Evolutionary conservation across 345 rosid species (phyloP).

Genomic region (Clausena lansium): DNA sequence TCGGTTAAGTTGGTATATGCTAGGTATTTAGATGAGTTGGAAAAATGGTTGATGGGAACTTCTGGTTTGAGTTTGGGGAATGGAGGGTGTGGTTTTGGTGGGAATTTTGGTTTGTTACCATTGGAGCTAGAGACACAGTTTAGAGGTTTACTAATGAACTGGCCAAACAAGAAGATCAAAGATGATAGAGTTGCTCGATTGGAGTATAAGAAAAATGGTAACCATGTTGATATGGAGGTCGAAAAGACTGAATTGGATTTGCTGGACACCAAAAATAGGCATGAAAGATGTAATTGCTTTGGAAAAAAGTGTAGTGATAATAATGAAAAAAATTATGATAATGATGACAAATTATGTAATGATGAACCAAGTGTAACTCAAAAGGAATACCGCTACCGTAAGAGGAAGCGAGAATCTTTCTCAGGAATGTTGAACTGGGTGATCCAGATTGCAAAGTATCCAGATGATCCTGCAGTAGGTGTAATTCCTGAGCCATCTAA

Average conservation of each 20-base stretch:
- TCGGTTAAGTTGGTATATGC: constrained; percentile 50
- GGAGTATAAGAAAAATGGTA: constrained; percentile 17
- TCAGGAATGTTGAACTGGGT: constrained; percentile 64
- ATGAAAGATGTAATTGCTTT: constrained; percentile 9
- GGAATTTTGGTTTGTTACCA: constrained; percentile 26
- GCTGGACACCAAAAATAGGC: constrained; percentile 15
- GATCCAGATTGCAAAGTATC: constrained; percentile 46
- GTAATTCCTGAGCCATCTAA: constrained; percentile 38
- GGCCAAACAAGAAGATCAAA: constrained; percentile 16
- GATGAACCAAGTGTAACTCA: constrained; percentile 5
- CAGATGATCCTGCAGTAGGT: constrained; percentile 44
- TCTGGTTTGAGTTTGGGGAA: constrained; percentile 25
- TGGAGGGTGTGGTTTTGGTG: constrained; percentile 18
- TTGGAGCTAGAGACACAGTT: constrained; percentile 47
- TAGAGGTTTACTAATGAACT: constrained; percentile 36
- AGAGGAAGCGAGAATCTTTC: constrained; percentile 46
- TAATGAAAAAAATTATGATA: constrained; percentile 13
- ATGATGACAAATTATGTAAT: no score
- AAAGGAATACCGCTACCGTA: constrained; percentile 23
- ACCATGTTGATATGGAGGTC: neutral
- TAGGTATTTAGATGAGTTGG: constrained; percentile 56
- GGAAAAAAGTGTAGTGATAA: constrained; percentile 23
- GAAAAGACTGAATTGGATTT: constrained; percentile 16
- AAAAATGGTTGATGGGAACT: constrained; percentile 40
- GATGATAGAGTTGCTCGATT: constrained; percentile 22